Conservation (phyloP, 192 early-diverging fungal species). For the Piromyces sp. region DNA sequence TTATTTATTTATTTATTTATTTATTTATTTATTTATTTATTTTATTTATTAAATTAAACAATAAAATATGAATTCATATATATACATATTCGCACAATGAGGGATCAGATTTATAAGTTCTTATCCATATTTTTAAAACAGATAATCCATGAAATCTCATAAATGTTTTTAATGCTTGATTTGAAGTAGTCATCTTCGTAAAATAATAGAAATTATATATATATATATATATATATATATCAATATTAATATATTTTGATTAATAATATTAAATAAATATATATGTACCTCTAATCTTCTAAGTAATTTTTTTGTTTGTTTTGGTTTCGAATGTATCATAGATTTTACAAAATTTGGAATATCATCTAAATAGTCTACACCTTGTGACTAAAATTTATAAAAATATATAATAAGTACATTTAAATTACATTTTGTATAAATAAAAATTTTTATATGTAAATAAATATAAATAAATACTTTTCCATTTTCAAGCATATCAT, state of each 20-base stretch:
- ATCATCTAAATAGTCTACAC: slow-evolving; percentile 2
- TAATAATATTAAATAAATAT: not conserved
- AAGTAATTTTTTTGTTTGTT: slow-evolving; percentile 4
- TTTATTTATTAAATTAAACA: too few relatives aligned
- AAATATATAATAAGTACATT: too few relatives aligned
- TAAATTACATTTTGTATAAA: too few relatives aligned
- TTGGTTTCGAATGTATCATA: slow-evolving; percentile 6
- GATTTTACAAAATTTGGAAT: slow-evolving; percentile 1
- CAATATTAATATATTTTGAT: not conserved
- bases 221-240: not conserved
- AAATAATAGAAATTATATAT: not conserved
- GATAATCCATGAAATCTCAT: slow-evolving; percentile 48
- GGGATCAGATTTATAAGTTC: not conserved
- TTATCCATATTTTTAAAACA: slow-evolving; percentile 50
- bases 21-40: too few relatives aligned
- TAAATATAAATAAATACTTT: not conserved
- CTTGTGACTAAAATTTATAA: not conserved
- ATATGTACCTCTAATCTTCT: slow-evolving; percentile 5
- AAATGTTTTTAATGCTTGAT: slow-evolving; percentile 25
- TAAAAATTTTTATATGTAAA: too few relatives aligned
- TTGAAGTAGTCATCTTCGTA: not conserved
- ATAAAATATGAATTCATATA: too few relatives aligned
- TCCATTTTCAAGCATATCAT: slow-evolving; percentile 15
- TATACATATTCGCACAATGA: not conserved
- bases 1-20: too few relatives aligned